These are phyloP conservation scores for Huiozyma sinensis DNA, from an alignment of 805 yeast genomes.

Conservation along the genomic window DNA sequence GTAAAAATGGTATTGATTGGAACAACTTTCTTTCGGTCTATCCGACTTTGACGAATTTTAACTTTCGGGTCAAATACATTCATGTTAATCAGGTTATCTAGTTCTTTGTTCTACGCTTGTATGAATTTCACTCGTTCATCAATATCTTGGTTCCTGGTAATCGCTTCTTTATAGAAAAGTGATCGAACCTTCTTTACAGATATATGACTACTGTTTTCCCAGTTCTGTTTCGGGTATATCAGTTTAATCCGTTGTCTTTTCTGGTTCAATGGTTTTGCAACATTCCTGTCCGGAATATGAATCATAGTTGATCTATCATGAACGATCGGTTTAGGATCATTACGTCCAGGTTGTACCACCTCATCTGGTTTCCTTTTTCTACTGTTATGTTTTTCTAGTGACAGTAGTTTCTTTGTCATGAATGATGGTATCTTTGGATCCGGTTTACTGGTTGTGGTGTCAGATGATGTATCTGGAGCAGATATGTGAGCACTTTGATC, in stretches of 20 bases:
- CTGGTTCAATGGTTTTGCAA: background rate
- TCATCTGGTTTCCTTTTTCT: background rate
- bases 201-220: background rate
- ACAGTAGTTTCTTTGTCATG: background rate
- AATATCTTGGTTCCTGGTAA: conserved; percentile 1
- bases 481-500: no score
- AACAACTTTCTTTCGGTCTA: background rate
- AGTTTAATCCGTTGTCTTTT: background rate
- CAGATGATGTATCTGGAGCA: no score
- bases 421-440: no score
- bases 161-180: conserved; percentile 4
- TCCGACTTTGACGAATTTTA: background rate
- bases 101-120: conserved; percentile 5
- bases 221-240: background rate
- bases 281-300: background rate
- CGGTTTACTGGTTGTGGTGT: no score
- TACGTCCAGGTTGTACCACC: background rate
- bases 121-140: background rate
- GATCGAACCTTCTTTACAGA: background rate
- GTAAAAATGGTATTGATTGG: conserved; percentile 1
- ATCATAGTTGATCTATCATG: background rate
- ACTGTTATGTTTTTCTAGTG: background rate
- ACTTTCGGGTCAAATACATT: conserved; percentile 3
- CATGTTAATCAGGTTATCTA: conserved; percentile 4
- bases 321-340: background rate